These are phyloP conservation scores for Cornus florida DNA, from an alignment of 148 eudicot genomes.

Conservation along the genomic window DNA sequence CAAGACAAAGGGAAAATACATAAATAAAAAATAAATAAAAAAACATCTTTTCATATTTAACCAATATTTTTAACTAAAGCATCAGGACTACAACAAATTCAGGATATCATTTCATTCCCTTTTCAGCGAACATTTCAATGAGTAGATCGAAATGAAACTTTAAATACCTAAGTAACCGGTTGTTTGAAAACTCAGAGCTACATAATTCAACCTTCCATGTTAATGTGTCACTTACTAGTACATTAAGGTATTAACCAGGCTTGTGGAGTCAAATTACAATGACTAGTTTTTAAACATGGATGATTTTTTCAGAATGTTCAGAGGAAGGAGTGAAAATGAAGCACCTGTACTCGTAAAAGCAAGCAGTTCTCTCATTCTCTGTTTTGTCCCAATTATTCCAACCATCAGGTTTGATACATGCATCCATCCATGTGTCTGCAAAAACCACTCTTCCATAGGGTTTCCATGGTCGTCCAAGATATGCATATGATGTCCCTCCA, in stretches of 20 bases:
- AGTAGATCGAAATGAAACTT: not conserved
- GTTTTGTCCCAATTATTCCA: slow-evolving; percentile 94
- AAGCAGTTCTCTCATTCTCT: slow-evolving; percentile 94
- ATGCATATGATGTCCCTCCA: slow-evolving; percentile 59
- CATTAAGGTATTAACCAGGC: not conserved
- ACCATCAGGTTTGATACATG: slow-evolving; percentile 68
- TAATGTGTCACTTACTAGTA: not conserved
- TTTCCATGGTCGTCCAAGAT: slow-evolving; percentile 99
- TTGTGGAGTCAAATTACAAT: not conserved
- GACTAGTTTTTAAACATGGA: not conserved
- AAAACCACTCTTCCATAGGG: slow-evolving; percentile 93
- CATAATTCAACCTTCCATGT: not conserved
- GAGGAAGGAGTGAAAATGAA: slow-evolving; percentile 2
- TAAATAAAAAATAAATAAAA: not conserved
- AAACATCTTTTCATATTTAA: not conserved
- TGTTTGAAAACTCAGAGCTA: not conserved
- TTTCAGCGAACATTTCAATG: not conserved
- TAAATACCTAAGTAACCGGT: not conserved
- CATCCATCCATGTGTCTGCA: slow-evolving; percentile 87
- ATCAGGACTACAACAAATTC: too few species aligned
- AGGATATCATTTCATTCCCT: too few species aligned
- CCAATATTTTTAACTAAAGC: not conserved
- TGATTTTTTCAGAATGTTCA: not conserved
- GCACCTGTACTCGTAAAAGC: slow-evolving; percentile 97
- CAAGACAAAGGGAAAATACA: not conserved